Percentiles rank a stretch among this genome's conserved stretches.
phyloP scores from a whole-genome alignment of 768 basidiomycete species.

The Holtermannia corniformis region DNA sequence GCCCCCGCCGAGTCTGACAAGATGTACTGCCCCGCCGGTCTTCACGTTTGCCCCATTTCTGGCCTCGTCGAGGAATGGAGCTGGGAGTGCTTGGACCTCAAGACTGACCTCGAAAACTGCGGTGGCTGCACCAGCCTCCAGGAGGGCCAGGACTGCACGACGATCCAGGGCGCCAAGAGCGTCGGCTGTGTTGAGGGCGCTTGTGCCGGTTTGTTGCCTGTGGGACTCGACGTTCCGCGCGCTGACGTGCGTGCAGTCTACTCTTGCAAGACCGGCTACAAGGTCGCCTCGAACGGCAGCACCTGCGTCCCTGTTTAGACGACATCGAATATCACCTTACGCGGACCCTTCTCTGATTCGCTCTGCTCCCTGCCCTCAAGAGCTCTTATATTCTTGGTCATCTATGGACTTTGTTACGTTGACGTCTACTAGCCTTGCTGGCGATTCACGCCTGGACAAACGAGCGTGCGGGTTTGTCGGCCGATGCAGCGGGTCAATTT shows the following conservation, averaged over 20 bases:
- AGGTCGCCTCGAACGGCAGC: constrained; percentile 15
- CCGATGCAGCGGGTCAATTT: no score
- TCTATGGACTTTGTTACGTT: no score
- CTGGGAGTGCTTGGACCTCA: constrained; percentile 38
- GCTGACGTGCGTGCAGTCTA: constrained; percentile 19
- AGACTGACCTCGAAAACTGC: constrained; percentile 35
- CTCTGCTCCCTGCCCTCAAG: no score
- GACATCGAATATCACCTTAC: no score
- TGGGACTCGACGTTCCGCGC: not conserved
- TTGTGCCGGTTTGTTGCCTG: constrained; percentile 21
- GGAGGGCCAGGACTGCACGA: constrained; percentile 34
- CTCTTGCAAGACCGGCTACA: constrained; percentile 27
- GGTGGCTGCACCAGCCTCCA: constrained; percentile 33
- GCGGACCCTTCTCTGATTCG: no score
- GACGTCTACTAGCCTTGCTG: no score
- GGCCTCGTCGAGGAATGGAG: constrained; percentile 26
- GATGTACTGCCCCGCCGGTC: constrained; percentile 35
- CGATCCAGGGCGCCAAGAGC: constrained; percentile 21
- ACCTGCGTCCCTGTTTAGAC: constrained; percentile 19
- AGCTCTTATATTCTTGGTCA: no score
- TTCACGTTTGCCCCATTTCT: constrained; percentile 29
- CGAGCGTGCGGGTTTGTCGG: no score
- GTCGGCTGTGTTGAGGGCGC: constrained; percentile 30
- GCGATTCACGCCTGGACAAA: no score
- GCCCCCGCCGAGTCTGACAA: constrained; percentile 25